phyloP scores from a whole-genome alignment of 257 asterid genomes.

The Nicotiana benthamiana region DNA sequence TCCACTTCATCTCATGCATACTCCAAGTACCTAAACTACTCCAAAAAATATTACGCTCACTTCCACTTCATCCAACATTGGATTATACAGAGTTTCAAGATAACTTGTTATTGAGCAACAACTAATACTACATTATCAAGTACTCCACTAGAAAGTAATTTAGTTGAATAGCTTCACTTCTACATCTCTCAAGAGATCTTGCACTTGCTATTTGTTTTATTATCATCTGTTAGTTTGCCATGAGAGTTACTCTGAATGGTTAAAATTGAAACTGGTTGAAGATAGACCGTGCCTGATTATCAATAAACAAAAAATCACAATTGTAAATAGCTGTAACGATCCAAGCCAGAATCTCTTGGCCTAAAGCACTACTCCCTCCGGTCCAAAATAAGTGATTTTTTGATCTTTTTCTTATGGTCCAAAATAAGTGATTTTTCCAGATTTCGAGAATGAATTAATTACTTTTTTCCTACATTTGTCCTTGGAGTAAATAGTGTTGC shows the following conservation, averaged over 20 bases:
- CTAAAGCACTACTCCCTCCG: neutral
- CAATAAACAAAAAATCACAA: too few relatives aligned
- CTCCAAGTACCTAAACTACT: neutral
- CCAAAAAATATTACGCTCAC: neutral
- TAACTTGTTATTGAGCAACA: neutral
- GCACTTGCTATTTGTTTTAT: neutral
- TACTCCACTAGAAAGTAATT: neutral
- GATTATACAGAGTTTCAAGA: neutral
- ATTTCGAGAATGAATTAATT: too few relatives aligned
- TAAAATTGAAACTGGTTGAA: neutral
- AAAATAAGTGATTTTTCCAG: too few relatives aligned
- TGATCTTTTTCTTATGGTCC: too few relatives aligned
- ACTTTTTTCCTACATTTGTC: too few relatives aligned
- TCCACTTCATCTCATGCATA: neutral
- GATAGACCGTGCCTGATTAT: neutral
- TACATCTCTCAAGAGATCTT: neutral
- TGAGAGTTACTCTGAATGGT: neutral
- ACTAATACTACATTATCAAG: neutral
- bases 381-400: too few relatives aligned
- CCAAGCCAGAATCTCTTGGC: neutral
- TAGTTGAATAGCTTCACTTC: neutral
- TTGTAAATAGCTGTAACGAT: neutral
- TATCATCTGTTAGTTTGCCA: neutral
- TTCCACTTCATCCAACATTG: neutral
- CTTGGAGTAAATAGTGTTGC: too few relatives aligned